Evolutionary conservation across 2,329 filamentous ascomycete species (phyloP).

Genomic region (Nothomitra cinnamomea): DNA sequence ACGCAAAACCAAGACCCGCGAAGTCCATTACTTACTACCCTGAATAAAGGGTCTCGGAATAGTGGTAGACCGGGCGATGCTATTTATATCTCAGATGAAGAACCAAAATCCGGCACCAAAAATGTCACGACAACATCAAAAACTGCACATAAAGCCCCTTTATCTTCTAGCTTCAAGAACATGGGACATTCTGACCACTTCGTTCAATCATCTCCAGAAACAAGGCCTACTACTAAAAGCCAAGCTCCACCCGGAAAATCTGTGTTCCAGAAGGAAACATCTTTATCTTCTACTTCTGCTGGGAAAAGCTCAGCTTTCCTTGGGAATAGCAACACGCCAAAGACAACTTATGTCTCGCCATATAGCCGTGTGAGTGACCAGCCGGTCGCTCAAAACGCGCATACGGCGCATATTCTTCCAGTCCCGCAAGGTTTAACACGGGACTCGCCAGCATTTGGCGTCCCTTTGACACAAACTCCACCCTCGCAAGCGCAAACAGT

Average conservation of each 20-base stretch:
- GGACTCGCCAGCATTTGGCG: neutral
- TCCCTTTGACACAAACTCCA: neutral
- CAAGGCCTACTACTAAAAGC: too few species aligned
- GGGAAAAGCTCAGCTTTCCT: neutral
- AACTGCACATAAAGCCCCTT: too few species aligned
- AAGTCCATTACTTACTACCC: neutral
- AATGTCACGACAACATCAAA: too few species aligned
- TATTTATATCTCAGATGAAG: too few species aligned
- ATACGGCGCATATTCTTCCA: neutral
- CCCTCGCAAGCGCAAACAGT: neutral
- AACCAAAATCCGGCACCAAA: too few species aligned
- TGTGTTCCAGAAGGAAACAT: neutral
- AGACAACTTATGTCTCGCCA: neutral
- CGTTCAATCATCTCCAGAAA: too few species aligned
- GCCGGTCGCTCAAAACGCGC: neutral
- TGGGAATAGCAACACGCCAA: neutral
- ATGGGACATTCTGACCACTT: too few species aligned
- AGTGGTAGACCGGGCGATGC: too few species aligned
- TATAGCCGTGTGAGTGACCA: neutral
- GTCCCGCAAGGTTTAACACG: neutral
- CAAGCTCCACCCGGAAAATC: neutral
- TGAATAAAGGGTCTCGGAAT: too few species aligned
- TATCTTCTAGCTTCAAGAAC: too few species aligned
- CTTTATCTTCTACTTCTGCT: neutral
- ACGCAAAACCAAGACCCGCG: neutral